Evolutionary conservation across 768 basidiomycete species (phyloP), one percentile per base, ranked within the genome.

Genomic region (Omphalotus guepiniiformis): DNA sequence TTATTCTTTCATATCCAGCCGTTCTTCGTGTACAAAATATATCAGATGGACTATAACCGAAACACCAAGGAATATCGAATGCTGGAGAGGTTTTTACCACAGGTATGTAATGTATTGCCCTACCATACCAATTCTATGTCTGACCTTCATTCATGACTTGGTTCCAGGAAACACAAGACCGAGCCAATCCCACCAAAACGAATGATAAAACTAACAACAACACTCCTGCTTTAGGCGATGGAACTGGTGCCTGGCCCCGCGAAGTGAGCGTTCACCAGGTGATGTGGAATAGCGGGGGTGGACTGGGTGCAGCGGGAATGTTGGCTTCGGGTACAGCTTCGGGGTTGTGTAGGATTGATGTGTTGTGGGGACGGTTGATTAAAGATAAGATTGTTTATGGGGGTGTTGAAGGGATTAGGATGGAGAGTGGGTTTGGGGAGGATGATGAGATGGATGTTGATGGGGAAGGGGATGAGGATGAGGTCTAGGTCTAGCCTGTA

Each of bases 271-370:
- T 96, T 3, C 82, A 89, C 44, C 79, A 85, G 2, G 86, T 87
- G 0, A 71, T 68, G 2, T 98, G 95, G 95, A 88, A 96, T 70
- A 18, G 50, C 58, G 19, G 63, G 54, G 45, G 53, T 47, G 12
- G 61, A 54, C 36, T 61, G 59, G 21, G 60, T 18, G 42, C 42
- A 60, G 41, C 61, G 57, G 15, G 68, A 61, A 11, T 61, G 61
- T 21, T 60, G 59, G 28, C 65, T 22, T 86, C 85, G 15, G 87
- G 82, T 0, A 90, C 87, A 11, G 91, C 82, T 4, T 84, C 85
- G 7, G 96, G 94, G 1, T 66, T 98, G 16, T 93, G 88, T 55
- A 71, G 95, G 40, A 75, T 98, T 8, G 94, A 99, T 55, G 79
- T 82, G 58, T 58, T 94, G 13, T 65, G 75, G 56, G 92, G 93